Evolutionary conservation across 345 rosid genomes (phyloP).

Genomic region (Gossypium sturtianum): DNA sequence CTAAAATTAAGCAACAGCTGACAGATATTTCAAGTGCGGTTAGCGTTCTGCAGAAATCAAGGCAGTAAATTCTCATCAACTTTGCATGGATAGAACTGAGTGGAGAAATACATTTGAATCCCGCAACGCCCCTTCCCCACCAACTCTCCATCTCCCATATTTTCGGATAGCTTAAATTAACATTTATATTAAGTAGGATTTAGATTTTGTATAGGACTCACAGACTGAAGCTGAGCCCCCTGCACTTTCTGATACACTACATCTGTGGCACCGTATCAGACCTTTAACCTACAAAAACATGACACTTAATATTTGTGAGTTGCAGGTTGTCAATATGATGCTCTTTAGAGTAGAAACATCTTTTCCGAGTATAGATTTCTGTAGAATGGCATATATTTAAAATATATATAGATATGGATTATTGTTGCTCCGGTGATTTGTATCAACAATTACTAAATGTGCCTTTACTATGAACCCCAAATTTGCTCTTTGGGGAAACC

Average conservation of each 20-base stretch:
- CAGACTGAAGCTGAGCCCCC: slow-evolving; percentile 5
- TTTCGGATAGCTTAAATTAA: not conserved
- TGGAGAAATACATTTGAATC: not conserved
- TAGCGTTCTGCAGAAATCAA: slow-evolving; percentile 42
- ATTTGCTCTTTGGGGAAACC: no score
- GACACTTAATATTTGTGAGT: not conserved
- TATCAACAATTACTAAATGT: not conserved
- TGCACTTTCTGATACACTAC: not conserved
- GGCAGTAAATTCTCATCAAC: slow-evolving; percentile 15
- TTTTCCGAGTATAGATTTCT: not conserved
- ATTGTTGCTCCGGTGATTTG: not conserved
- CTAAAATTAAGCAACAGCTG: slow-evolving; percentile 71
- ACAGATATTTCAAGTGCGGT: slow-evolving; percentile 50
- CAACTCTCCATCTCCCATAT: not conserved
- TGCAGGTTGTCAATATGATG: slow-evolving; percentile 9
- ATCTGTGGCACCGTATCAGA: not conserved
- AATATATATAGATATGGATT: not conserved
- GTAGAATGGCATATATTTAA: not conserved
- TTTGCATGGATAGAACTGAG: not conserved
- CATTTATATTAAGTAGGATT: not conserved
- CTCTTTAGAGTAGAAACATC: not conserved
- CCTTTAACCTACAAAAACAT: not conserved
- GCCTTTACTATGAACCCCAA: no score
- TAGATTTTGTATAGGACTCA: slow-evolving; percentile 15
- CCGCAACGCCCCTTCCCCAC: not conserved